Conservation (phyloP, 345 rosid species). For the Schrenkiella parvula region DNA sequence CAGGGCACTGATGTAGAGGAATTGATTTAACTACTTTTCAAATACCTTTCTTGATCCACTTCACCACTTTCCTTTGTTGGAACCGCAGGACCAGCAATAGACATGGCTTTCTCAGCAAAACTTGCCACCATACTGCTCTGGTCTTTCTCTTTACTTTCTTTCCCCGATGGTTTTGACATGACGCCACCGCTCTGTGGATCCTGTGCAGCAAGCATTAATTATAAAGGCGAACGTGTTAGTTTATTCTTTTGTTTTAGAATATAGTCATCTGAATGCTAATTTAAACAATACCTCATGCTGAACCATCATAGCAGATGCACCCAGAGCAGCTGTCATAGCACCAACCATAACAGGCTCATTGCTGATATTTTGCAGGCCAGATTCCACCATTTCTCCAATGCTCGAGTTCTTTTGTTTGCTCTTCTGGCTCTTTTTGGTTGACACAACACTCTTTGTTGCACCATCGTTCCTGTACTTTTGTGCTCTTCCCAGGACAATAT, state of each 20-base stretch:
- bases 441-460: slow-evolving; percentile 14
- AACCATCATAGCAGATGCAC: slow-evolving; percentile 79
- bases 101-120: slow-evolving; percentile 95
- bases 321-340: slow-evolving; percentile 87
- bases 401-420: slow-evolving; percentile 17
- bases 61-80: slow-evolving; percentile 91
- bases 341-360: slow-evolving; percentile 66
- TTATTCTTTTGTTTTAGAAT: not conserved
- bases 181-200: slow-evolving; percentile 29
- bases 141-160: slow-evolving; percentile 38
- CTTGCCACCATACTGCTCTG: slow-evolving; percentile 54
- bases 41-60: slow-evolving; percentile 91
- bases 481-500: slow-evolving; percentile 18
- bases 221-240: not conserved
- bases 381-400: slow-evolving; percentile 30
- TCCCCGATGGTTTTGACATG: slow-evolving; percentile 37
- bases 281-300: slow-evolving; percentile 53
- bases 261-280: not conserved
- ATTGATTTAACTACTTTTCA: not conserved
- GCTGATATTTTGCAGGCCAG: slow-evolving; percentile 30
- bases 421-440: slow-evolving; percentile 22
- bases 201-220: slow-evolving; percentile 28
- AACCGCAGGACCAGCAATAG: slow-evolving; percentile 91
- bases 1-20: slow-evolving; percentile 7
- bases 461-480: slow-evolving; percentile 5